Percentiles rank a stretch among this genome's conserved stretches.
These are phyloP conservation scores for Coemansia sp. DNA, from an alignment of 371 early-diverging fungal genomes.

Conservation along the genomic window DNA sequence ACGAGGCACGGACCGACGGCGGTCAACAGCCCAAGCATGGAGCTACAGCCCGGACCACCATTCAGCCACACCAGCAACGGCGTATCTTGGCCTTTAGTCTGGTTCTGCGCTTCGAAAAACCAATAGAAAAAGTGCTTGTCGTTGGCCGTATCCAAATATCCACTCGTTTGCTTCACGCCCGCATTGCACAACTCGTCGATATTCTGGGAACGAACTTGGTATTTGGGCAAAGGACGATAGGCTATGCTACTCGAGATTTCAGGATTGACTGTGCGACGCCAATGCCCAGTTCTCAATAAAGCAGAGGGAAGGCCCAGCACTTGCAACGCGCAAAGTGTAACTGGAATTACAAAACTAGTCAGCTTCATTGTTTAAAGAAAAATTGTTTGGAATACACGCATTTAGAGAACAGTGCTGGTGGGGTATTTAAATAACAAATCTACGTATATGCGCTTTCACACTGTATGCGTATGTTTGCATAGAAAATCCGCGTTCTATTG, in stretches of 20 bases:
- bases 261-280: neutral
- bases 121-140: conserved; percentile 78
- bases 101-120: conserved; percentile 81
- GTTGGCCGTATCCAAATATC: conserved; percentile 60
- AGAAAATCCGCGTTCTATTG: no score
- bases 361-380: no score
- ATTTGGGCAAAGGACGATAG: neutral
- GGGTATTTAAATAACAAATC: no score
- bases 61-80: conserved; percentile 66
- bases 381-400: no score
- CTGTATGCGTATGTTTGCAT: no score
- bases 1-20: conserved; percentile 76
- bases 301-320: no score
- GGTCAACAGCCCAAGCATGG: conserved; percentile 73
- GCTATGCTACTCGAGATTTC: conserved; percentile 1
- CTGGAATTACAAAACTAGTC: no score
- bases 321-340: no score
- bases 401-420: no score
- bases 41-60: conserved; percentile 85
- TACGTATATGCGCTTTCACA: no score
- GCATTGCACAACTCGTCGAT: conserved; percentile 12
- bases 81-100: conserved; percentile 58
- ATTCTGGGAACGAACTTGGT: conserved; percentile 1
- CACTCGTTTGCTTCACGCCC: conserved; percentile 51
- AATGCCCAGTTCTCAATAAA: neutral